Percentiles rank a stretch among this genome's conserved stretches.
phyloP scores from a whole-genome alignment of 202 grass and related monocot species.

The Setaria italica region DNA sequence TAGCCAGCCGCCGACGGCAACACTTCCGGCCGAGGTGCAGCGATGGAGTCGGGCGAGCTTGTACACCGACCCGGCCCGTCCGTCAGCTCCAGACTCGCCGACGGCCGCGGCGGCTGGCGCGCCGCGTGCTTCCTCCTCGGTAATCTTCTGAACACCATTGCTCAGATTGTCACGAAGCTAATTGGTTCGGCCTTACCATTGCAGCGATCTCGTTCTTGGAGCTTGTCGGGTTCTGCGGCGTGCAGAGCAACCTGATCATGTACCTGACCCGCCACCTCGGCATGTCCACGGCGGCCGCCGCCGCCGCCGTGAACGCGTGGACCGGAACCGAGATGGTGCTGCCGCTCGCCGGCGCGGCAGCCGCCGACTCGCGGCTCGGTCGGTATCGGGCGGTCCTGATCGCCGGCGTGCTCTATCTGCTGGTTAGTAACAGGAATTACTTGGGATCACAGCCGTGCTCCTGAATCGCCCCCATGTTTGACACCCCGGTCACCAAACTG shows the following conservation, averaged over 20 bases:
- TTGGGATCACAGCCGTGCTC: background rate
- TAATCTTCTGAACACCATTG: background rate
- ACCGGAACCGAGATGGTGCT: conserved; percentile 45
- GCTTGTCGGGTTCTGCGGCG: conserved; percentile 56
- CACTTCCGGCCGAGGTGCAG: background rate
- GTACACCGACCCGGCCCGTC: conserved; percentile 10
- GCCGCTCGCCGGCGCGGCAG: conserved; percentile 62
- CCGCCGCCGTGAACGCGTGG: conserved; percentile 63
- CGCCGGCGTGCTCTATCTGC: conserved; percentile 60
- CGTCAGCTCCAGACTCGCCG: background rate
- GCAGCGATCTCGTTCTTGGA: conserved; percentile 66
- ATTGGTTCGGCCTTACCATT: background rate
- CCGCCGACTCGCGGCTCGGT: conserved; percentile 71
- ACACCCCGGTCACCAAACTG: background rate
- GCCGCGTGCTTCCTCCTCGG: conserved; percentile 42
- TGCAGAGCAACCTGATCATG: conserved; percentile 71
- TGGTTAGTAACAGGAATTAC: conserved; percentile 38
- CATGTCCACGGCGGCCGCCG: conserved; percentile 57
- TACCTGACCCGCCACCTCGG: conserved; percentile 71
- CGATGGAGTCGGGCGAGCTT: conserved; percentile 53
- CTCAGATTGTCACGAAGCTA: background rate
- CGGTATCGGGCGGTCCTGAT: conserved; percentile 50
- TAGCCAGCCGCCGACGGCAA: background rate
- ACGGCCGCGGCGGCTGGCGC: conserved; percentile 35
- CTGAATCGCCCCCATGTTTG: background rate